phyloP scores from a whole-genome alignment of 2,329 filamentous ascomycete species.

The Curvularia spicifera region DNA sequence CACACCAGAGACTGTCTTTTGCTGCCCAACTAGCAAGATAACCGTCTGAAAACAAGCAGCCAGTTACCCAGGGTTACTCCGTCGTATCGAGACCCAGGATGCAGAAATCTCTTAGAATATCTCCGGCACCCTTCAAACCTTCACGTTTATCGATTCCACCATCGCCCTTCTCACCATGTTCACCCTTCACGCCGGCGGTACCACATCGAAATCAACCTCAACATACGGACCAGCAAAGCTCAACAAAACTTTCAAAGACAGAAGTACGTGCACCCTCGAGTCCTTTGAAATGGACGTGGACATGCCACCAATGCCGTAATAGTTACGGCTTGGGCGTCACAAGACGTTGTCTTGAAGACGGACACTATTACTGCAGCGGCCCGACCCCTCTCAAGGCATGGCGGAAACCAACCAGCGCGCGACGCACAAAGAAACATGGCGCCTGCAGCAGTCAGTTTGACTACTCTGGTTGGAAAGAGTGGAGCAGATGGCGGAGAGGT shows the following conservation, averaged over 20 bases:
- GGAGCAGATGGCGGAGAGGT: constrained; percentile 53
- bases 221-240: background rate
- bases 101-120: constrained; percentile 32
- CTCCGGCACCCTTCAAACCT: constrained; percentile 51
- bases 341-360: constrained; percentile 60
- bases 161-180: constrained; percentile 52
- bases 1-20: background rate
- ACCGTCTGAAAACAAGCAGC: background rate
- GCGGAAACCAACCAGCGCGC: constrained; percentile 22
- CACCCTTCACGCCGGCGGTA: constrained; percentile 28
- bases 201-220: constrained; percentile 1
- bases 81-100: background rate
- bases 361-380: constrained; percentile 62
- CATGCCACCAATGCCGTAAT: constrained; percentile 59
- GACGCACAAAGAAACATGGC: constrained; percentile 39
- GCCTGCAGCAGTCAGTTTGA: constrained; percentile 61
- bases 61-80: background rate
- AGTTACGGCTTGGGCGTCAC: constrained; percentile 59
- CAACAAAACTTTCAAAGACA: constrained; percentile 30
- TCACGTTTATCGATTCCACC: constrained; percentile 54
- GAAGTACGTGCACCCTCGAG: constrained; percentile 19
- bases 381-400: constrained; percentile 48
- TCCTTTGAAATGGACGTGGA: constrained; percentile 59
- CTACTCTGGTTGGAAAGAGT: constrained; percentile 59
- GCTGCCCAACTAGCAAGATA: background rate